Evolutionary conservation across 805 yeast genomes (phyloP), one percentile per base, ranked within the genome.

Genomic region (Cyberlindnera samutprakarnensis): DNA sequence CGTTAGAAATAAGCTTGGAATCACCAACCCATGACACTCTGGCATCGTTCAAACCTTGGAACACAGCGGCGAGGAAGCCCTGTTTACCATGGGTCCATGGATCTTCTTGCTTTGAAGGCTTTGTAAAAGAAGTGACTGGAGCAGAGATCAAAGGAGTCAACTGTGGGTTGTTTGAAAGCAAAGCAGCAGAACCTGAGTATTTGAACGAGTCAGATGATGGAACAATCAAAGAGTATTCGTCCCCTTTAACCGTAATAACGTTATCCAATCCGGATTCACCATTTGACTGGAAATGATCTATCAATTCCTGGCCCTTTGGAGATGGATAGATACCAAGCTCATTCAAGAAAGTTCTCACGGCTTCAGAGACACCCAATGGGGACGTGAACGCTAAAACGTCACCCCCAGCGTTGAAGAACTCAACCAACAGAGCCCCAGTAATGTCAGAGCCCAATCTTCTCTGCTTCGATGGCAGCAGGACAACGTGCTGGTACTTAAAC

Each of bases 21-120:
- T 81, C 68, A n/a, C 96, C 97, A 13, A 79, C 47, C 95, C 96
- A 86, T 10, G 70, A 51, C 27, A 75, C 66, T 46, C 98, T 75
- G 2, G 94, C 83, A 50, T 83, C 85, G 51, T 73, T 73, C 35
- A 75, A 65, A 29, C 79, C 79, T 62, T 92, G 99, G 47, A 85
- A 71, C 2, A 77, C 92, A 8, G 75, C 94, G 15, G 77, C 73
- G 32, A 83, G 53, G 53, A 64, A 78, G 5, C 85, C 87, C 59
- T 88, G 94, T 26, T 75, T 64, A 19, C 96, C 96, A 22, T 76
- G 62, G 11, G 83, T 75, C 95, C 95, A 88, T n/a, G 62, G 57
- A 13, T 60, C 66, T 13, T 63, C 69, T 32, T 68, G 72, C 34
- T 66, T 62, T 6, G 60, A 43, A 42, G 66, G 66, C 44, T 54